Evolutionary conservation across 306 rosid species (phyloP).

Genomic region (Dalbergia cochinchinensis): DNA sequence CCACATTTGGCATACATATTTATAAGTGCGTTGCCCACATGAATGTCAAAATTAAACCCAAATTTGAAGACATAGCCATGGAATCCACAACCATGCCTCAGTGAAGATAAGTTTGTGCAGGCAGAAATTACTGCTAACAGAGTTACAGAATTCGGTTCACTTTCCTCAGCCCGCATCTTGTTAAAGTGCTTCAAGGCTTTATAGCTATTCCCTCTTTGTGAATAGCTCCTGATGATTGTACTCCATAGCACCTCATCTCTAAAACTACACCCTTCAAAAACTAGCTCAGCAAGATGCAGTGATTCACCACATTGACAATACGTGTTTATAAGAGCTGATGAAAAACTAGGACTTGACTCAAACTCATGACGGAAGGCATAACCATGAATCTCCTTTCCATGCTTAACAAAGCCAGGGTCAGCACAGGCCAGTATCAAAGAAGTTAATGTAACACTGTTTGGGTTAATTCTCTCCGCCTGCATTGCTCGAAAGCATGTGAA

Average conservation of each 20-base stretch:
- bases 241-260: slow-evolving; percentile 81
- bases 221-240: slow-evolving; percentile 62
- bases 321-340: slow-evolving; percentile 69
- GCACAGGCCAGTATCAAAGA: slow-evolving; percentile 67
- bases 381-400: slow-evolving; percentile 70
- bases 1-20: slow-evolving; percentile 83
- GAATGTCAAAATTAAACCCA: slow-evolving; percentile 54
- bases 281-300: slow-evolving; percentile 52
- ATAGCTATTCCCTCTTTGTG: slow-evolving; percentile 55
- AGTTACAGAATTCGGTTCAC: slow-evolving; percentile 68
- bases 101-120: slow-evolving; percentile 59
- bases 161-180: slow-evolving; percentile 60
- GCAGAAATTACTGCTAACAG: slow-evolving; percentile 66
- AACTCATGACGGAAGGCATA: slow-evolving; percentile 61
- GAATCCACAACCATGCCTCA: slow-evolving; percentile 52
- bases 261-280: slow-evolving; percentile 56
- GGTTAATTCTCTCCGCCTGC: slow-evolving; percentile 61
- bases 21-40: slow-evolving; percentile 66
- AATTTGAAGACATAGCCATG: slow-evolving; percentile 63
- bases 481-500: slow-evolving; percentile 58
- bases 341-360: slow-evolving; percentile 57
- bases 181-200: slow-evolving; percentile 64
- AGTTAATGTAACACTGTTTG: slow-evolving; percentile 65
- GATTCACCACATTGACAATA: slow-evolving; percentile 55
- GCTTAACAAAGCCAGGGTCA: slow-evolving; percentile 49